These are phyloP conservation scores for Triticum timopheevii DNA, from an alignment of 176 grass and related monocot species.

Conservation along the genomic window DNA sequence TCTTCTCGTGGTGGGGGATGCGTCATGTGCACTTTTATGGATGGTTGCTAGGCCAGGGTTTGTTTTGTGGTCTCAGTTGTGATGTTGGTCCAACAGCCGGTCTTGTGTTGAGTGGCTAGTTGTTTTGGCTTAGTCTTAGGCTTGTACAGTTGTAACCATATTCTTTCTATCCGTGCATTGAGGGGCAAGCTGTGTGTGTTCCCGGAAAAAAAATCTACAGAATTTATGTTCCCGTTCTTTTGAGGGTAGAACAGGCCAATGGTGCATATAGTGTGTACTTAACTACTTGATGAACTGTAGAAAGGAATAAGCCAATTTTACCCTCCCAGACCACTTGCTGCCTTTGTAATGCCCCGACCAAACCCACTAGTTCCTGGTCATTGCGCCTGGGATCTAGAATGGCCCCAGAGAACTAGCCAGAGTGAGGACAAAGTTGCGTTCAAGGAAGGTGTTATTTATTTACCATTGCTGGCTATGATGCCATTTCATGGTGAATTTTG, in stretches of 20 bases:
- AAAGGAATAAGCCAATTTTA: not conserved
- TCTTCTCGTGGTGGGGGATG: not conserved
- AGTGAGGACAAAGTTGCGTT: not conserved
- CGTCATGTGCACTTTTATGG: not conserved
- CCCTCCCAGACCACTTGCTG: not conserved
- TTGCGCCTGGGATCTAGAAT: too few species aligned
- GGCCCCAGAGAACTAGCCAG: too few species aligned
- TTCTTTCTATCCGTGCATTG: not conserved
- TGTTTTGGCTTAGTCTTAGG: not conserved
- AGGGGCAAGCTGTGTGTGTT: not conserved
- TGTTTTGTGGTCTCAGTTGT: not conserved
- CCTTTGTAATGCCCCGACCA: not conserved
- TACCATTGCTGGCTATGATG: not conserved
- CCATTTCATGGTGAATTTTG: not conserved
- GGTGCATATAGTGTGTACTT: not conserved
- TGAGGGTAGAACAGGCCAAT: not conserved
- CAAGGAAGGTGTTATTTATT: not conserved
- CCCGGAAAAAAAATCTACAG: not conserved
- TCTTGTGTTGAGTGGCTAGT: not conserved
- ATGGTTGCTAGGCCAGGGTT: not conserved
- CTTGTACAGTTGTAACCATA: not conserved
- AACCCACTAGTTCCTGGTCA: too few species aligned
- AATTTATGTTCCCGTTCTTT: not conserved
- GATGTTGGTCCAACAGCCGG: not conserved
- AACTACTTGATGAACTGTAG: not conserved